Evolutionary conservation across 176 grass and related monocot species (phyloP), one percentile per base, ranked within the genome.

Genomic region (Saccharum officinarum): DNA sequence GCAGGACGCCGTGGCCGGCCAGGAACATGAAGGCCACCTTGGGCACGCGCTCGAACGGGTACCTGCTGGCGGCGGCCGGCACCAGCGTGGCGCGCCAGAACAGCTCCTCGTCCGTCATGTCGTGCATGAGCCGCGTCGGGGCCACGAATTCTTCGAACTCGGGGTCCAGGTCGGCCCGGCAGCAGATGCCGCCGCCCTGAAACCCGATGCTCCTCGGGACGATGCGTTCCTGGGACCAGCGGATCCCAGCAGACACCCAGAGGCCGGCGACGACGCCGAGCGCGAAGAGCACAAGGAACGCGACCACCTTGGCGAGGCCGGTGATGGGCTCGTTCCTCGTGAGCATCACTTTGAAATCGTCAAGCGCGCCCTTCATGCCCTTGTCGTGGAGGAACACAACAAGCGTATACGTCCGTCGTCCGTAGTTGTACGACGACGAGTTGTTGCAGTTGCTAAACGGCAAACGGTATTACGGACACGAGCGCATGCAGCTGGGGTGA

Each of bases 11-110:
- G 33, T 47, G 22, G 16, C 91, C 88, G 76, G 91, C 83, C 67
- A 98, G 73, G 84, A 98, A 95, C 91, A 95, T 71, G 82, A 98
- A 93, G 6, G 95, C 95, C 46, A 98, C 87, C 85, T 93, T 98
- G 17, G 95, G 93, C 79, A 88, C 87, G 41, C 91, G 89, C 15
- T 90, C 71, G 85, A 92, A 95, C 20, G 95, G 95, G 81, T 80
- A 93, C 46, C 41, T 7, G 60, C 1, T 62, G 12, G 52, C 62
- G 82, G 75, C 87, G 45, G 81, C 70, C 4, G 95, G 95, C 52
- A 88, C 83, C 87, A 97, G 82, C 15, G 92, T 90, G 12, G 95
- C 92, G 47, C 95, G 87, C 95, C 95, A 98, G 82, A 84, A 93
- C 28, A 98, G 89, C 87, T 95, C 89, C 40, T 79, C 80, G 80